Evolutionary conservation across 1,139 yeast genomes (phyloP).

Genomic region (Zygosaccharomyces sapae): DNA sequence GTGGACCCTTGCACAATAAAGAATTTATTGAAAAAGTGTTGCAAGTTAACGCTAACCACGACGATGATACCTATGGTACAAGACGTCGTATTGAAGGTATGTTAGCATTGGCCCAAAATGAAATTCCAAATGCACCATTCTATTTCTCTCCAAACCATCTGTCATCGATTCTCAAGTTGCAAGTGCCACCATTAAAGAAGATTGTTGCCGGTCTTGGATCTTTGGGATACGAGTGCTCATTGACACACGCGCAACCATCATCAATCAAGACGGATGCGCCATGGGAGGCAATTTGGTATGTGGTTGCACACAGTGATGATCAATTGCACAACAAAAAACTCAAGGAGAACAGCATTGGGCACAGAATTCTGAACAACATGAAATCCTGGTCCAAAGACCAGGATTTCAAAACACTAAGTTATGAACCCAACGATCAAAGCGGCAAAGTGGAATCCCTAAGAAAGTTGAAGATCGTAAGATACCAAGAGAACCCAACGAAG

Average conservation of each 20-base stretch:
- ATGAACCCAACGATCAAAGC: conserved; percentile 55
- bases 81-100: conserved; percentile 83
- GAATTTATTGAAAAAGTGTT: conserved; percentile 64
- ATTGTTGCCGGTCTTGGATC: conserved; percentile 81
- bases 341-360: conserved; percentile 60
- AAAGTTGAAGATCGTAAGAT: conserved; percentile 74
- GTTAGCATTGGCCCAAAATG: conserved; percentile 77
- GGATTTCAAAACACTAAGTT: conserved; percentile 36
- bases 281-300: conserved; percentile 68
- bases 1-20: conserved; percentile 66
- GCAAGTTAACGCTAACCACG: conserved; percentile 48
- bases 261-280: conserved; percentile 89
- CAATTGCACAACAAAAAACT: conserved; percentile 39
- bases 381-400: conserved; percentile 33
- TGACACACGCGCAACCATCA: conserved; percentile 85
- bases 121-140: conserved; percentile 61
- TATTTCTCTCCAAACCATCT: conserved; percentile 77
- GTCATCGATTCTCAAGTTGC: conserved; percentile 70
- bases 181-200: conserved; percentile 74
- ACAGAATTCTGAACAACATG: conserved; percentile 47
- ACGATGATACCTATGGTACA: conserved; percentile 61
- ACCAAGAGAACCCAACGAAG: conserved; percentile 85
- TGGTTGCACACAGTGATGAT: conserved; percentile 64
- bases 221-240: conserved; percentile 72
- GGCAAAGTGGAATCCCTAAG: conserved; percentile 56